Evolutionary conservation across 768 basidiomycete species (phyloP), one percentile per base, ranked within the genome.

Genomic region (Inosperma sp.): DNA sequence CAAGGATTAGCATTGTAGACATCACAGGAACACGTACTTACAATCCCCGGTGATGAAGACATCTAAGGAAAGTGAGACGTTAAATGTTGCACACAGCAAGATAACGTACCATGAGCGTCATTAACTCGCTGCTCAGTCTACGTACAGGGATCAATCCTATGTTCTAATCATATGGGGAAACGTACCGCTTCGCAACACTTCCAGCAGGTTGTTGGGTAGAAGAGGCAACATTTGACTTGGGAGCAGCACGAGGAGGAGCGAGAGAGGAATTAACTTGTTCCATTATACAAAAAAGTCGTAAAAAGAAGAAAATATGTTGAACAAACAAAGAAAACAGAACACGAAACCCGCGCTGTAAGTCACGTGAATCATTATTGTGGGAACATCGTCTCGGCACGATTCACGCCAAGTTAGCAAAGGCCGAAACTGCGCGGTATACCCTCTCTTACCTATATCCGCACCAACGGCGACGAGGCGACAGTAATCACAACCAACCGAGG

Each of bases 1-100:
- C n/a, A 45, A 19, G 17, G 40, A 42, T 22, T 41, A 4, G 31
- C 21, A 26, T 52, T 58, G 23, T 53, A 46, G 19, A 30, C 10
- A 14, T 33, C 44, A 46, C 34, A 51, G n/a, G 52, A 36, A 30
- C 49, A 42, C 29, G 27, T 51, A 48, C 86, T 62, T 52, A 93
- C 89, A 59, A 91, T 89, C 51, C 88, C 90, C 39, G 88, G 85
- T n/a, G 88, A 87, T 35, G 86, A 81, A 51, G 88, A 86, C 88
- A 91, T 91, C 89, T 92, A 27, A 17, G 12, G 46, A 52, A 25
- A 57, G 12, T 31, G 23, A 46, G 47, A 43, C 53, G 39, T 36
- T 33, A 47, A 25, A 25, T 45, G 17, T 26, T 25, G 17, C 14
- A 44, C 25, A 22, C 8, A 37, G 33, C 10, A 12, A 34, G 14